Evolutionary conservation across 495 filamentous ascomycete species (phyloP).

Genomic region (Hypoxylon trugodes): DNA sequence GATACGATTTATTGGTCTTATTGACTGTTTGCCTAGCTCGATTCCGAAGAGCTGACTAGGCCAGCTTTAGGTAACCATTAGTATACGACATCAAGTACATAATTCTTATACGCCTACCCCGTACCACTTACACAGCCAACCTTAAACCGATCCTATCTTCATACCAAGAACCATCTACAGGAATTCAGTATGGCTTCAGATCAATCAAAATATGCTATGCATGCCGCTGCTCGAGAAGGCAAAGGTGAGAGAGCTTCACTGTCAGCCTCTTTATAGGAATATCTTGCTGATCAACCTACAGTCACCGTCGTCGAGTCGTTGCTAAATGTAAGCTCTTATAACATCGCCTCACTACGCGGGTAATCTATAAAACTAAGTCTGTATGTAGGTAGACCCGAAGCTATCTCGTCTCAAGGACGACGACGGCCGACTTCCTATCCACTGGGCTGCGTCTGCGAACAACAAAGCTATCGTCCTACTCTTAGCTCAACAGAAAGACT

Average conservation of each 20-base stretch:
- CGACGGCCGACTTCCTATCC: constrained; percentile 90
- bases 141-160: no score
- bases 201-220: constrained; percentile 75
- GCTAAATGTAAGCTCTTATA: constrained; percentile 65
- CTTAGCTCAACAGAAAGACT: constrained; percentile 72
- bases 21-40: no score
- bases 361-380: constrained; percentile 20
- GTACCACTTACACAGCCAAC: background rate
- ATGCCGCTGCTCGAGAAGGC: constrained; percentile 89
- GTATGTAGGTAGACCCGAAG: constrained; percentile 76
- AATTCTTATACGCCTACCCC: no score
- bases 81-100: no score
- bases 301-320: constrained; percentile 77
- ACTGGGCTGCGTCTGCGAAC: constrained; percentile 94
- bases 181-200: constrained; percentile 39
- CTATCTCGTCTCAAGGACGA: constrained; percentile 78
- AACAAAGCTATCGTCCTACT: constrained; percentile 76
- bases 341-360: background rate
- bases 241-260: constrained; percentile 63
- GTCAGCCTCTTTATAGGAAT: constrained; percentile 15
- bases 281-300: constrained; percentile 45
- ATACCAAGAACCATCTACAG: no score
- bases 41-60: no score
- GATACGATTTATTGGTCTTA: no score
- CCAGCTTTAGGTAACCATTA: no score